Evolutionary conservation across 495 filamentous ascomycete genomes (phyloP).

Genomic region (Aspergillus olivimuriae): DNA sequence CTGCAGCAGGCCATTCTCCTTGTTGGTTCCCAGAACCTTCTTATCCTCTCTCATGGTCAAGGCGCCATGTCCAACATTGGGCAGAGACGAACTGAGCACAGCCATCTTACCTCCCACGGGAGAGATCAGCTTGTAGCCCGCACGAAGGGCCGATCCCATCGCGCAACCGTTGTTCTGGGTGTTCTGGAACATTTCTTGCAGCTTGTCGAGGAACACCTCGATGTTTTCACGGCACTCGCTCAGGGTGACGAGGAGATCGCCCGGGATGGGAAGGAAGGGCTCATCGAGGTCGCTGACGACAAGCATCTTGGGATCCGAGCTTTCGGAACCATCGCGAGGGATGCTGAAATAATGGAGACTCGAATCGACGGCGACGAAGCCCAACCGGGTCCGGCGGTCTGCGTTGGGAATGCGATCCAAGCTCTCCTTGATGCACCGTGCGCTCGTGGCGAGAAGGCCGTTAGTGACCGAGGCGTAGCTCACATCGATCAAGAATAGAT

Average conservation of each 20-base stretch:
- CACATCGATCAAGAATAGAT: conserved; percentile 95
- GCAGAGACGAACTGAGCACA: conserved; percentile 80
- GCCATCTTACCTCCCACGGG: conserved; percentile 90
- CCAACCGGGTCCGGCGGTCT: conserved; percentile 82
- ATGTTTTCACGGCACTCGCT: conserved; percentile 85
- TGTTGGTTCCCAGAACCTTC: conserved; percentile 89
- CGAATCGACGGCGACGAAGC: conserved; percentile 93
- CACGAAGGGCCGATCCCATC: conserved; percentile 87
- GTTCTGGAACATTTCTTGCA: conserved; percentile 95
- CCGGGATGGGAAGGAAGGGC: conserved; percentile 90
- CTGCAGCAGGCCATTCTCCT: conserved; percentile 80
- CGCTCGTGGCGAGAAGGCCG: conserved; percentile 90
- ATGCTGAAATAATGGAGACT: conserved; percentile 94
- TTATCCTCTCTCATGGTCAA: conserved; percentile 95
- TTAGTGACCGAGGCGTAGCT: conserved; percentile 87
- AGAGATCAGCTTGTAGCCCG: conserved; percentile 91
- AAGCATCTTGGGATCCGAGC: conserved; percentile 78
- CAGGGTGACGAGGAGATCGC: conserved; percentile 86
- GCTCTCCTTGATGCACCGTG: conserved; percentile 90
- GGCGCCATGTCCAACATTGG: conserved; percentile 86
- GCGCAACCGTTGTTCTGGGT: conserved; percentile 80
- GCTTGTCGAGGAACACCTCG: conserved; percentile 81
- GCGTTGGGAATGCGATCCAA: conserved; percentile 96
- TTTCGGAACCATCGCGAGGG: conserved; percentile 78
- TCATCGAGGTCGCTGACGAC: conserved; percentile 95